phyloP scores from a whole-genome alignment of 306 rosid species.

The Cicer judaicum region DNA sequence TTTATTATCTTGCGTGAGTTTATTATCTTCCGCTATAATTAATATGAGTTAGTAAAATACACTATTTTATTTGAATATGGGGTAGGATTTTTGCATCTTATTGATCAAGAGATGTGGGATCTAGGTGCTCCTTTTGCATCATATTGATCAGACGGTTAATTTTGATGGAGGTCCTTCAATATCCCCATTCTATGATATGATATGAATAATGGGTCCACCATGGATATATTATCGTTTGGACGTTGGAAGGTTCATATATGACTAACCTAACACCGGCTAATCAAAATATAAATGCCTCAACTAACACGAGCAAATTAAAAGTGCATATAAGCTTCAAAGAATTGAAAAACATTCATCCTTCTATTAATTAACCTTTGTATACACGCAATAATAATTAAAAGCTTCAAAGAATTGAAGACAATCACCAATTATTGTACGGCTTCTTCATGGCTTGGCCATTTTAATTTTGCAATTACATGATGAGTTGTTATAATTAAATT shows the following conservation, averaged over 20 bases:
- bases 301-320: too few species aligned
- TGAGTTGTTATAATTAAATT: neutral
- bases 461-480: neutral
- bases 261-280: neutral
- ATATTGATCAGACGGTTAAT: slow-evolving; percentile 38
- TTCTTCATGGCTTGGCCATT: slow-evolving; percentile 31
- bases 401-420: slow-evolving; percentile 6
- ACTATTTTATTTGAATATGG: too few species aligned
- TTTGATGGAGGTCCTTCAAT: slow-evolving; percentile 35
- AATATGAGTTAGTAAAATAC: too few species aligned
- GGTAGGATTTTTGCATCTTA: too few species aligned
- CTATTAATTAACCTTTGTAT: neutral
- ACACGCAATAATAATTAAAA: slow-evolving; percentile 1
- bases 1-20: too few species aligned
- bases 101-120: neutral
- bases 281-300: too few species aligned
- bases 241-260: slow-evolving; percentile 18
- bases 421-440: slow-evolving; percentile 36
- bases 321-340: too few species aligned
- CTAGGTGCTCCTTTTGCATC: slow-evolving; percentile 34
- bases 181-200: neutral
- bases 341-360: too few species aligned
- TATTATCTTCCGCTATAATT: too few species aligned
- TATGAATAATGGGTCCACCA: slow-evolving; percentile 29
- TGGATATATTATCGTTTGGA: neutral